Conservation (phyloP, 257 asterid species). For the Ajuga chamaepitys region DNA sequence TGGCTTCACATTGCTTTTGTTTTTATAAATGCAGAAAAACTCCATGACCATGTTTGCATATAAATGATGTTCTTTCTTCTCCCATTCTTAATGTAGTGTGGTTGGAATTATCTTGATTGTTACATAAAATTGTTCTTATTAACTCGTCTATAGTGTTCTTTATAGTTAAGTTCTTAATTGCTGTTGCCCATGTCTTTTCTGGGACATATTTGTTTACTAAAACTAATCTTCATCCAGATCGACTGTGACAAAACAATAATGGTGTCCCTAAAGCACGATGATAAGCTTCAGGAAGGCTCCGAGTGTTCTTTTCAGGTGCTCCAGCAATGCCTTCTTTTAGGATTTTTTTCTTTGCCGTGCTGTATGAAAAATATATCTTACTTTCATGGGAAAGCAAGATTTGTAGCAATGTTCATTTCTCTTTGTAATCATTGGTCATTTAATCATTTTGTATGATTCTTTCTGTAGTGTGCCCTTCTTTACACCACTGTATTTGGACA, state of each 20-base stretch:
- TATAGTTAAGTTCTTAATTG: neutral
- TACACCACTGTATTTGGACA: conserved; percentile 94
- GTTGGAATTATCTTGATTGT: neutral
- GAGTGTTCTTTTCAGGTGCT: conserved; percentile 95
- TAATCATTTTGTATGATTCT: conserved; percentile 18
- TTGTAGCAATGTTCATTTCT: neutral
- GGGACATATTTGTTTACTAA: conserved; percentile 1
- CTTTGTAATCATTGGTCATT: neutral
- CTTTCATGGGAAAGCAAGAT: neutral
- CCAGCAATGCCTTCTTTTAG: neutral
- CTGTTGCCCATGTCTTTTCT: neutral
- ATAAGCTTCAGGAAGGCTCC: conserved; percentile 92
- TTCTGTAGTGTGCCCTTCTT: conserved; percentile 84
- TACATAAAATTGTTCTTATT: neutral
- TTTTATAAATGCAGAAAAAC: neutral
- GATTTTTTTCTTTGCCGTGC: neutral
- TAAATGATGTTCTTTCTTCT: neutral
- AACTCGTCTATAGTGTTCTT: neutral
- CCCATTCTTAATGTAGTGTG: neutral
- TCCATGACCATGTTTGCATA: neutral
- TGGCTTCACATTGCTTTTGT: neutral
- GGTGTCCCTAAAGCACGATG: conserved; percentile 93
- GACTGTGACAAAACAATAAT: conserved; percentile 96
- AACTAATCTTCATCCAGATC: conserved; percentile 44
- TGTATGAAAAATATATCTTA: neutral